Base-by-base conservation (phyloP, 805 yeast genomes). In the Brettanomyces anomalus region DNA sequence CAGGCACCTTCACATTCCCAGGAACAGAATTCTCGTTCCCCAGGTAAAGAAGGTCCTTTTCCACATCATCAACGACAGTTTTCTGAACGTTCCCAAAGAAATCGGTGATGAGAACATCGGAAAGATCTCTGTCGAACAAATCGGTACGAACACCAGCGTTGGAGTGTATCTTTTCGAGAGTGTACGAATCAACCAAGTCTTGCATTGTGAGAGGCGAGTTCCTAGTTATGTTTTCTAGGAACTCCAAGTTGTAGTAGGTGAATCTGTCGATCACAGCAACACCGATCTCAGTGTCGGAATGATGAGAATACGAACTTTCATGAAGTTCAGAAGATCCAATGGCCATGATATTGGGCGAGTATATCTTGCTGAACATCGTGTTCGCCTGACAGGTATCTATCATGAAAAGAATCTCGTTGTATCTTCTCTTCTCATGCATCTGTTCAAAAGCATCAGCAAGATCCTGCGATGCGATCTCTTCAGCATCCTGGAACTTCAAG, bases 331-430 rank as follows among this genome's bases (percentile, higher is more conserved):
- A 84, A 1, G 96, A 87, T 0, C 98, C 99, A 31, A 90, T 94
- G 1, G 96, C 86, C 41, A 93, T 64, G 37, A 93, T 77, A 59
- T 93, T 88, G 30, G 98, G 97, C 8, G 96, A 83, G 59, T 87
- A 88, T 57, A 90, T 79, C 56, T 83, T 77, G 44, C 94, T 81
- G 65, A 84, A 93, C 98, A 93, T 90, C 14, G 98, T 87, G 64
- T 90, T 93, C 20, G 98, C 98, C 68, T 93, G 98, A 58, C 99
- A 93, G 0, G 99, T 93, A 62, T 93, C 99, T 49, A 93, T 84
- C 97, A 93, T 93, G 65, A 93, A 93, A 57, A 93, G 79, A 30
- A 93, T 85, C 67, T 93, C 97, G 53, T 89, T 88, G 67, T 93
- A 93, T 43, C 98, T 72, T 52, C 85, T 84, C 75, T 89, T 89